Evolutionary conservation across 164 flowering plant genomes (phyloP).

Genomic region (Akebia trifoliata): DNA sequence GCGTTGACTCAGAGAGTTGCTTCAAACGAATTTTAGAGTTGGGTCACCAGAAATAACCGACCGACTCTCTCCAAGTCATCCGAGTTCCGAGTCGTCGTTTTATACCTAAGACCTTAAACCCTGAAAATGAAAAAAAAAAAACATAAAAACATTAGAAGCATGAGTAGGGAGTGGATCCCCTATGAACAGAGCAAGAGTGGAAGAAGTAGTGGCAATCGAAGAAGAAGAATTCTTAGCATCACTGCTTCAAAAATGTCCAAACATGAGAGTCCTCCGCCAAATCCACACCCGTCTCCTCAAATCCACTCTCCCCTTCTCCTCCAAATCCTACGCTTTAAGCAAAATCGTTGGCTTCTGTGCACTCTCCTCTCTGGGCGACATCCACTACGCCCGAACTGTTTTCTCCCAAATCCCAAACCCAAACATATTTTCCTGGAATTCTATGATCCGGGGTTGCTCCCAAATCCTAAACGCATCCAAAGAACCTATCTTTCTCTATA

Average conservation of each 20-base stretch:
- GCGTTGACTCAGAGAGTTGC: no score
- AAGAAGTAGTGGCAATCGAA: slow-evolving; percentile 15
- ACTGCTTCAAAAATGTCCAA: slow-evolving; percentile 45
- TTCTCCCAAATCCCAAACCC: slow-evolving; percentile 29
- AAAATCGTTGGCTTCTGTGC: slow-evolving; percentile 38
- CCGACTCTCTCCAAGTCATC: no score
- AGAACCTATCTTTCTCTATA: slow-evolving; percentile 37
- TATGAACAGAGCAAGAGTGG: no score
- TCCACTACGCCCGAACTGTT: slow-evolving; percentile 27
- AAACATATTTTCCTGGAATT: slow-evolving; percentile 34
- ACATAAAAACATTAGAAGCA: no score
- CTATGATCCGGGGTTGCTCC: slow-evolving; percentile 39
- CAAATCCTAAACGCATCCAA: slow-evolving; percentile 25
- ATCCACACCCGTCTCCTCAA: slow-evolving; percentile 36
- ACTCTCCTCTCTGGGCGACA: slow-evolving; percentile 29
- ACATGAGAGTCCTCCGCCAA: slow-evolving; percentile 36
- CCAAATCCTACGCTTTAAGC: slow-evolving; percentile 25
- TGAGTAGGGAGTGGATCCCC: no score
- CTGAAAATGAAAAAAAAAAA: no score
- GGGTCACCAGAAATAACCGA: no score
- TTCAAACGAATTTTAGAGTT: no score
- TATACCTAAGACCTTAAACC: no score
- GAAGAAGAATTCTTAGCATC: slow-evolving; percentile 27
- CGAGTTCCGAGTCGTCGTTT: no score
- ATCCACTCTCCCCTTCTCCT: slow-evolving; percentile 18